These are phyloP conservation scores for Sclerotinia spermophila DNA, from an alignment of 2,329 filamentous ascomycete species.

Conservation along the genomic window DNA sequence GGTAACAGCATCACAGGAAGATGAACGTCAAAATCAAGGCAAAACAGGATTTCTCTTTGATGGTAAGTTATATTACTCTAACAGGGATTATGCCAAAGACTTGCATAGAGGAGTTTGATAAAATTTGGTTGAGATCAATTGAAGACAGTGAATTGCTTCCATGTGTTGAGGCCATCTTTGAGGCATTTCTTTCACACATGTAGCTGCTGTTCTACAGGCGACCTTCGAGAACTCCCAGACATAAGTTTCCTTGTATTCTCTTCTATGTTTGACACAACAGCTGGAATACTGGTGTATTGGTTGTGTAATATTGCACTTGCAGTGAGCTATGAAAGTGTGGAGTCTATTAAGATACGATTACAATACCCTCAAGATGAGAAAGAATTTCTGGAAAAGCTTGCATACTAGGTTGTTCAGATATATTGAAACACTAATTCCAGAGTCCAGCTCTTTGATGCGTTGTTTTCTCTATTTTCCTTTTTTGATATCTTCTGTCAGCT, in stretches of 20 bases:
- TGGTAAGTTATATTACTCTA: neutral
- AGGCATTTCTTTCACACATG: neutral
- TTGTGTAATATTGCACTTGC: neutral
- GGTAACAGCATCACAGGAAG: neutral
- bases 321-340: neutral
- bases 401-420: neutral
- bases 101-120: too few relatives aligned
- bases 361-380: neutral
- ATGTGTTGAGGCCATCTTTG: neutral
- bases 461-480: neutral
- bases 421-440: neutral
- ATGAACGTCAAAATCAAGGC: rapidly evolving
- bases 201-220: neutral
- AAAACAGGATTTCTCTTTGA: neutral
- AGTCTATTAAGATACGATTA: neutral
- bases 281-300: neutral
- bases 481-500: neutral
- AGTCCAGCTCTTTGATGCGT: too few relatives aligned
- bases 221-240: too few relatives aligned
- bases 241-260: neutral
- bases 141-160: neutral
- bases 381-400: neutral
- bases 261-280: neutral
- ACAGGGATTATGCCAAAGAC: neutral
- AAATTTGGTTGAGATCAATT: neutral